Evolutionary conservation across 345 rosid species (phyloP).

Genomic region (Salix caprea): DNA sequence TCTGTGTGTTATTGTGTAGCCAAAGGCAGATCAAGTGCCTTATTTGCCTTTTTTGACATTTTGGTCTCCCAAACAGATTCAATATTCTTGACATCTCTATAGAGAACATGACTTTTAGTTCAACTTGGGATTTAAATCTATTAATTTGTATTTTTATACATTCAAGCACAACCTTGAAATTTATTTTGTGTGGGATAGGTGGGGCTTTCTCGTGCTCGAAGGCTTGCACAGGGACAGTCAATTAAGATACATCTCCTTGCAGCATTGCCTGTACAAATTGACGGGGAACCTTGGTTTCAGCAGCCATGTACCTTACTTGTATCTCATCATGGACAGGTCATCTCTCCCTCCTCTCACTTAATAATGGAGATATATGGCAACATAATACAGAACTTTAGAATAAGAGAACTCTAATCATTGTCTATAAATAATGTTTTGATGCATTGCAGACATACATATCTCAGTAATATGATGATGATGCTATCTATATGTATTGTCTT

Average conservation of each 20-base stretch:
- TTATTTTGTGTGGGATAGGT: constrained; percentile 44
- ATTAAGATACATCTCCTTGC: constrained; percentile 85
- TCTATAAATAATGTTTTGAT: not conserved
- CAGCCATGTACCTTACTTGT: constrained; percentile 69
- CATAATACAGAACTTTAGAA: too few relatives aligned
- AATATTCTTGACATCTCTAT: not conserved
- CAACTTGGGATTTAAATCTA: not conserved
- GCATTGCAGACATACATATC: not conserved
- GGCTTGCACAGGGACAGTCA: constrained; percentile 92
- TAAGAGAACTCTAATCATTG: too few relatives aligned
- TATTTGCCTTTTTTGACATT: not conserved
- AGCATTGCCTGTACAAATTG: constrained; percentile 80
- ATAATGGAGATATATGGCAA: not conserved
- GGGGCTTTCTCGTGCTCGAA: constrained; percentile 88
- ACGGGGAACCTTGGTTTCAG: constrained; percentile 97
- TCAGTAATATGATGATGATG: not conserved
- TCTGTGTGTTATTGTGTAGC: not conserved
- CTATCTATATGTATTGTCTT: not conserved
- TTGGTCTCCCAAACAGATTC: not conserved
- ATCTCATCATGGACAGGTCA: constrained; percentile 93
- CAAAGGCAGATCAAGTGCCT: not conserved
- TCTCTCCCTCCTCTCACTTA: constrained; percentile 16
- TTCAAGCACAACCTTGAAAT: constrained; percentile 8
- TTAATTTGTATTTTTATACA: not conserved
- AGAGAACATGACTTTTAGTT: not conserved